Evolutionary conservation across 2,329 filamentous ascomycete genomes (phyloP).

Genomic region (Colletotrichum sp.): DNA sequence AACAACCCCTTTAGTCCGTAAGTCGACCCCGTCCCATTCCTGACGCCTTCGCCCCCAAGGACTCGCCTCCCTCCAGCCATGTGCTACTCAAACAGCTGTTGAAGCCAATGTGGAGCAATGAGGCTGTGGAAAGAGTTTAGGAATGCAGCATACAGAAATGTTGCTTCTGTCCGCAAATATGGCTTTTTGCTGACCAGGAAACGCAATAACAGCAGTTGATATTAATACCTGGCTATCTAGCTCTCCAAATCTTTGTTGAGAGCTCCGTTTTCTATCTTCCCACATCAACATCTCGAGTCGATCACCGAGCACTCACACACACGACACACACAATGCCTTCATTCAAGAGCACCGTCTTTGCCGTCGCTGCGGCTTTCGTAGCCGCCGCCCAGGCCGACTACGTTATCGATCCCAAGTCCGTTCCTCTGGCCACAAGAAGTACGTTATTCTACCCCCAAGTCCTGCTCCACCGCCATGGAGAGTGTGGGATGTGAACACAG

Average conservation of each 20-base stretch:
- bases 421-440: slow-evolving; percentile 59
- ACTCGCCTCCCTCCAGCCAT: neutral
- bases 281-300: neutral
- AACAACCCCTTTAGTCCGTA: neutral
- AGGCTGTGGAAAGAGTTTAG: slow-evolving; percentile 4
- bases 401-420: slow-evolving; percentile 65
- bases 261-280: neutral
- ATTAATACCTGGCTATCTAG: neutral
- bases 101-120: neutral
- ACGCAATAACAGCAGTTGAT: neutral
- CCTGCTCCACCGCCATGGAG: neutral
- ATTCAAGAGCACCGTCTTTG: slow-evolving; percentile 57
- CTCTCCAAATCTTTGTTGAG: neutral
- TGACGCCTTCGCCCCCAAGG: neutral
- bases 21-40: neutral
- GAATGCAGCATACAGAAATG: slow-evolving; percentile 8
- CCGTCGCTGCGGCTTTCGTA: slow-evolving; percentile 58
- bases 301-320: neutral
- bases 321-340: slow-evolving; percentile 53
- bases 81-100: neutral
- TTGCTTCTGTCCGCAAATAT: neutral
- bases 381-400: slow-evolving; percentile 62
- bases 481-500: slow-evolving; percentile 12
- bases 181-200: slow-evolving; percentile 16
- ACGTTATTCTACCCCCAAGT: slow-evolving; percentile 31